Conservation (phyloP, 306 rosid genomes). For the Notholithocarpus densiflorus region DNA sequence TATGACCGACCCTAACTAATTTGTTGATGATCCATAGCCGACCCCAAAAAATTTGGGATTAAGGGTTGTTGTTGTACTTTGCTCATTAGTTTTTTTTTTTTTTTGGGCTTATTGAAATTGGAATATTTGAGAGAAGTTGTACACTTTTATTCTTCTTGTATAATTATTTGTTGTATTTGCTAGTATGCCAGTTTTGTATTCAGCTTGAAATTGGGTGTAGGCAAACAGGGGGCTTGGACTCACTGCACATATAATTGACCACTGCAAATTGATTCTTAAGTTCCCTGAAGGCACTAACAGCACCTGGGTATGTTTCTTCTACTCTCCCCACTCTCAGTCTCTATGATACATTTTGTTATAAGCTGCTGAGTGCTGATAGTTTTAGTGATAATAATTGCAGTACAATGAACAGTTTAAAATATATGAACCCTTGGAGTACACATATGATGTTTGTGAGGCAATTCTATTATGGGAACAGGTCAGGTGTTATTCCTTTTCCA, state of each 20-base stretch:
- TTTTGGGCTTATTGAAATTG: not conserved
- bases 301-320: conserved; percentile 71
- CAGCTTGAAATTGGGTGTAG: conserved; percentile 42
- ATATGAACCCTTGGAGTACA: conserved; percentile 82
- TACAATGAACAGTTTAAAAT: conserved; percentile 81
- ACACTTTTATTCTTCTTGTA: no score
- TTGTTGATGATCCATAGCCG: no score
- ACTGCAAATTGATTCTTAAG: conserved; percentile 75
- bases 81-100: not conserved
- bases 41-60: no score
- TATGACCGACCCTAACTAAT: no score
- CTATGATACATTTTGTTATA: conserved; percentile 4
- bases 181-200: conserved; percentile 5
- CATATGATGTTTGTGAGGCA: conserved; percentile 76
- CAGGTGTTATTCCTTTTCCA: conserved; percentile 19
- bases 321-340: not conserved
- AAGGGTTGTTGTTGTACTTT: not conserved
- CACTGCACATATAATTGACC: conserved; percentile 75
- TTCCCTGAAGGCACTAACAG: conserved; percentile 92
- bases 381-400: conserved; percentile 44
- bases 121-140: not conserved
- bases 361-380: conserved; percentile 17
- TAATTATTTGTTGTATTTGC: not conserved
- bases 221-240: conserved; percentile 96
- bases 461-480: conserved; percentile 96